Percentiles rank a stretch among this genome's conserved stretches.
Evolutionary conservation across 306 rosid genomes (phyloP).

Genomic region (Crotalaria pallida): DNA sequence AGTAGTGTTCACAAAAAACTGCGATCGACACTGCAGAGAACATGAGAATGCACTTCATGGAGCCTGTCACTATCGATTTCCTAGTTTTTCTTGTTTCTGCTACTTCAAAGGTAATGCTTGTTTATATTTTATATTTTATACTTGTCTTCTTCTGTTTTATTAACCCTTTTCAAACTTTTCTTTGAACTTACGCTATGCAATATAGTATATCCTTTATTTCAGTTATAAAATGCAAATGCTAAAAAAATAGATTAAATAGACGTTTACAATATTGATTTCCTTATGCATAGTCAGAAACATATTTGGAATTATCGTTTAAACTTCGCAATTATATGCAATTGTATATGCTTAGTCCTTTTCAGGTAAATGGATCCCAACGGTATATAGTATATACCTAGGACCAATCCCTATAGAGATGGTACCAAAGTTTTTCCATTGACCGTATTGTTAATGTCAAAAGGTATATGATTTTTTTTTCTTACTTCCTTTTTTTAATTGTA

Average conservation of each 20-base stretch:
- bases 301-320: not conserved
- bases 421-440: not conserved
- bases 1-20: not conserved
- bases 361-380: not conserved
- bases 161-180: no score
- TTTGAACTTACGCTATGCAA: not conserved
- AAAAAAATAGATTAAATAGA: no score
- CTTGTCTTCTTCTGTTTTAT: not conserved
- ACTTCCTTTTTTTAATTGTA: no score
- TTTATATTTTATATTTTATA: no score
- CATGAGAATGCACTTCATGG: not conserved
- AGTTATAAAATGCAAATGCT: no score
- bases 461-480: no score
- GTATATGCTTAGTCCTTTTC: no score
- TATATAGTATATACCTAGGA: no score
- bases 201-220: no score
- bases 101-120: not conserved
- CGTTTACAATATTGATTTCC: not conserved
- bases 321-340: not conserved
- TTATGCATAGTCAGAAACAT: not conserved
- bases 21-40: not conserved
- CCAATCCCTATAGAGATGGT: not conserved
- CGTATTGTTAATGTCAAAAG: not conserved
- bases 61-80: not conserved
- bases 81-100: not conserved